Base-by-base conservation (phyloP, 1,284 basidiomycete genomes). In the Fomes fomentarius region DNA sequence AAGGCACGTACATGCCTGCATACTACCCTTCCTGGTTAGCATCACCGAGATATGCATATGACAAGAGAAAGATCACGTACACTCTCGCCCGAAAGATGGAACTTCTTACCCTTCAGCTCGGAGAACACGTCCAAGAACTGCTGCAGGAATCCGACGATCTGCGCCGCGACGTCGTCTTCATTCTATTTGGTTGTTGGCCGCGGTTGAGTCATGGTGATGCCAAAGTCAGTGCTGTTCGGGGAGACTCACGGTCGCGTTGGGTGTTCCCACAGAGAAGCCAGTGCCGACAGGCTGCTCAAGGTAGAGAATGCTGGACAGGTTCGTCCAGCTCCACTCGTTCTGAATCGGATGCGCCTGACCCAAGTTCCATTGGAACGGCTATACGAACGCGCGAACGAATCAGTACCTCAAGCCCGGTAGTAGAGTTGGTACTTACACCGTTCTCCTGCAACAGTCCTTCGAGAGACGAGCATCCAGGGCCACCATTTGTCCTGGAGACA, bases 201-300 rank as follows among this genome's bases (percentile, higher is more conserved):
- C 24, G n/a, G n/a, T n/a, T n/a, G n/a, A n/a, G n/a, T n/a, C n/a
- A n/a, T n/a, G n/a, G n/a, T n/a, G n/a, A n/a, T n/a, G n/a, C n/a
- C 35, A 38, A 19, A 15, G 17, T 19, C n/a, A 19, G 10, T 19
- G 35, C 10, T 4, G 17, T 12, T 1, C 19, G 8, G 6, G 9
- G 25, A 45, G 24, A 58, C 70, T 28, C 56, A 85, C 85, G 52
- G 63, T 74, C 53, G 86, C 85, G 55, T 85, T 82, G 1, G 89
- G 87, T 8, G 63, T 77, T 5, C 93, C 93, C 60, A 85, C 84
- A 0, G 87, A 87, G 67, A 87, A 94, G 1, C 93, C 93, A 0
- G 89, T 92, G 7, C 89, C 88, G 24, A 93, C 84, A 0, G 93
- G 93, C 63, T 94, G 93, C 64, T 95, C 91, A 6, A 94, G 80